These are phyloP conservation scores for Mortierella antarctica DNA, from an alignment of 192 early-diverging fungal species.

Conservation along the genomic window DNA sequence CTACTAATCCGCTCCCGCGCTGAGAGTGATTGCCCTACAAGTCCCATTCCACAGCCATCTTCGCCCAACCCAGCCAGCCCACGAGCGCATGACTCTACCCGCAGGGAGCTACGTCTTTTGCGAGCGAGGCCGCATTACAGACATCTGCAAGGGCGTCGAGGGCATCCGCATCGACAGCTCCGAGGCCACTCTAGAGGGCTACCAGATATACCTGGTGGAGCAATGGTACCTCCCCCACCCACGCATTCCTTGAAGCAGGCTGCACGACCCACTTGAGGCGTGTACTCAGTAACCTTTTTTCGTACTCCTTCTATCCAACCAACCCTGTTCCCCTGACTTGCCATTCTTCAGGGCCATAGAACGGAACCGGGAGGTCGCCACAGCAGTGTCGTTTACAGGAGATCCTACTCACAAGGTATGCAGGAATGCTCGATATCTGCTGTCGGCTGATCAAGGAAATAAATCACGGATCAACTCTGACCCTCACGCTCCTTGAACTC, in stretches of 20 bases:
- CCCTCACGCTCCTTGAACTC: not conserved
- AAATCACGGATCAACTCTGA: not conserved
- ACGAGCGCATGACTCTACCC: conserved; percentile 10
- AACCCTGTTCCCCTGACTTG: not conserved
- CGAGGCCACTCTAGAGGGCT: conserved; percentile 32
- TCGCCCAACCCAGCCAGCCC: not conserved
- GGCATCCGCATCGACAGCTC: conserved; percentile 42
- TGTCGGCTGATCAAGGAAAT: not conserved
- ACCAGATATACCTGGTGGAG: conserved; percentile 52
- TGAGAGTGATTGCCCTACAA: too few relatives aligned
- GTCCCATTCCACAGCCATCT: not conserved
- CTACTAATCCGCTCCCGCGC: not conserved
- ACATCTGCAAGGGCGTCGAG: conserved; percentile 31
- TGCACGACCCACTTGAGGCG: not conserved
- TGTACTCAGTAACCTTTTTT: not conserved
- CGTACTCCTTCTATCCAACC: not conserved
- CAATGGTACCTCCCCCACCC: conserved; percentile 33
- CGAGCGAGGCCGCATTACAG: conserved; percentile 25
- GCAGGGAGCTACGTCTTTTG: conserved; percentile 48
- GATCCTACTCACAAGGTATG: conserved; percentile 40
- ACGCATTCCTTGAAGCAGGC: not conserved
- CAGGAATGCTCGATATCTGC: not conserved
- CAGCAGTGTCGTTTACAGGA: conserved; percentile 46
- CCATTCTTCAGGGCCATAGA: conserved; percentile 35
- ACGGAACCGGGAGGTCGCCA: conserved; percentile 47